Conservation (phyloP, 73 alveolate genomes). For the Paraurostyla sp. region DNA sequence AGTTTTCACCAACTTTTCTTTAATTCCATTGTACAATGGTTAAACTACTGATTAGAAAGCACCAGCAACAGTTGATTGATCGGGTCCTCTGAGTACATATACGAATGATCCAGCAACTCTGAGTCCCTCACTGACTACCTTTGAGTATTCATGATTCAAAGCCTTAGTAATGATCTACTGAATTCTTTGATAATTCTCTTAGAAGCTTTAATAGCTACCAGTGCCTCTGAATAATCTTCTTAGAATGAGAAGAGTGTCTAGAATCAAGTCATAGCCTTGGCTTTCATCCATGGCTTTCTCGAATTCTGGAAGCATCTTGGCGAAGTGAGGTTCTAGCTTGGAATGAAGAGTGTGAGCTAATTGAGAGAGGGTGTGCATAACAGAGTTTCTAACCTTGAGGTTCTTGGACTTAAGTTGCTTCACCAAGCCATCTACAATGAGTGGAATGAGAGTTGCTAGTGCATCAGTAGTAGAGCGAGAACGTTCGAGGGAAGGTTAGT, state of each 20-base stretch:
- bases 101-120: constrained; percentile 79
- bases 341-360: constrained; percentile 29
- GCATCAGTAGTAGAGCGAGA: constrained; percentile 76
- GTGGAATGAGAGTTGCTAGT: constrained; percentile 70
- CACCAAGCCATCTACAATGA: constrained; percentile 73
- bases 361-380: constrained; percentile 62
- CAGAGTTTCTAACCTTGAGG: constrained; percentile 57
- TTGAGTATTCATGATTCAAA: constrained; percentile 75
- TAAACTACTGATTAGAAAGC: constrained; percentile 9
- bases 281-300: constrained; percentile 74
- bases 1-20: constrained; percentile 53
- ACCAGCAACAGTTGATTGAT: neutral
- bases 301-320: constrained; percentile 60
- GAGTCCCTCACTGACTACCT: constrained; percentile 80
- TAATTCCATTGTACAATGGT: neutral
- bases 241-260: constrained; percentile 74
- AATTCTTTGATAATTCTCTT: constrained; percentile 28
- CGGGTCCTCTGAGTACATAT: constrained; percentile 63
- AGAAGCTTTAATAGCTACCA: constrained; percentile 38
- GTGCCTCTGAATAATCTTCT: constrained; percentile 65
- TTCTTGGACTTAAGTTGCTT: constrained; percentile 74
- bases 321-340: constrained; percentile 53
- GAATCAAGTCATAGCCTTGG: constrained; percentile 65
- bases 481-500: constrained; percentile 54
- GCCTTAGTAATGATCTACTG: constrained; percentile 61